These are phyloP conservation scores for Aspergillus homomorphus DNA, from an alignment of 495 filamentous ascomycete species.

Conservation along the genomic window DNA sequence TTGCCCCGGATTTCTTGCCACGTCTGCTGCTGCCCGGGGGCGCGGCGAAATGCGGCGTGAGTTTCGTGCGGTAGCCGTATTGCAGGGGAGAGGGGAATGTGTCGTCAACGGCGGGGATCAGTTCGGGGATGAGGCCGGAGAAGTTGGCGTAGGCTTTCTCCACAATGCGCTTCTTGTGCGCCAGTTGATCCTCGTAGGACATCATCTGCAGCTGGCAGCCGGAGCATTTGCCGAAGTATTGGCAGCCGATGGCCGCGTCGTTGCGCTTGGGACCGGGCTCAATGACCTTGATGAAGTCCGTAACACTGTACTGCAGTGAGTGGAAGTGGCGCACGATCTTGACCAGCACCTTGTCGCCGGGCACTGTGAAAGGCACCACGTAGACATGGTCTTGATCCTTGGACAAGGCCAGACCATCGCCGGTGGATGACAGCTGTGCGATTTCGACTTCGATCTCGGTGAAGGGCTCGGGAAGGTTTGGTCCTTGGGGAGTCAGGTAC, in stretches of 20 bases:
- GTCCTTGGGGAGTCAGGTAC: constrained; percentile 12
- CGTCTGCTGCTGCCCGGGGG: constrained; percentile 48
- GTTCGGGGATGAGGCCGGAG: constrained; percentile 70
- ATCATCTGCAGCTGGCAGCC: constrained; percentile 99
- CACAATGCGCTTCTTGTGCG: constrained; percentile 78
- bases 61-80: constrained; percentile 92
- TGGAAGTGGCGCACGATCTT: constrained; percentile 70
- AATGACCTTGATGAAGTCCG: constrained; percentile 78
- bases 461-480: constrained; percentile 60
- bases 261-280: constrained; percentile 72
- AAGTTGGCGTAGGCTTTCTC: constrained; percentile 92
- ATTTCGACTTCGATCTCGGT: constrained; percentile 78
- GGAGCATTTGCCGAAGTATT: constrained; percentile 82
- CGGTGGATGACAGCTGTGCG: constrained; percentile 77
- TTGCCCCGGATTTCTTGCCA: constrained; percentile 31
- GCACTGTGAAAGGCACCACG: constrained; percentile 83
- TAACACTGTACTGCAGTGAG: constrained; percentile 60
- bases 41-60: constrained; percentile 91
- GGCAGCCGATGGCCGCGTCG: constrained; percentile 70
- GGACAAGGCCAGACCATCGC: constrained; percentile 74
- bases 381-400: constrained; percentile 69
- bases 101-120: constrained; percentile 71
- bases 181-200: constrained; percentile 79
- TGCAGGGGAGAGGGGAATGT: constrained; percentile 87
- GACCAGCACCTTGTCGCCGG: constrained; percentile 75